phyloP scores from a whole-genome alignment of 164 flowering plant species.

The Pachysandra terminalis region DNA sequence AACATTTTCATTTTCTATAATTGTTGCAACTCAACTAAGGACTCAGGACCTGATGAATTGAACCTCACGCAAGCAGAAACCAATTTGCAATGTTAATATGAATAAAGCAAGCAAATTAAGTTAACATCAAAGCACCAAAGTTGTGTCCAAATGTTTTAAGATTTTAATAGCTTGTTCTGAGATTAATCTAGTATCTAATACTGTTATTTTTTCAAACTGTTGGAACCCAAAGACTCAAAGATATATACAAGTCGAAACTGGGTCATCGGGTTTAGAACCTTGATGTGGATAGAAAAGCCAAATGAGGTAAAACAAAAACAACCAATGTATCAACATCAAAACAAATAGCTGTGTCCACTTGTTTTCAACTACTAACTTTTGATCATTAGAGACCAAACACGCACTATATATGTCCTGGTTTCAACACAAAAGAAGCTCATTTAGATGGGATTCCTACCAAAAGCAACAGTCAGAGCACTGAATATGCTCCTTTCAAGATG shows the following conservation, averaged over 20 bases:
- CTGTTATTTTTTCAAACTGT: background rate
- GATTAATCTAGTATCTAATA: no score
- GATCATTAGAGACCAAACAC: slow-evolving; percentile 8
- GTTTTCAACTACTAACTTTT: slow-evolving; percentile 9
- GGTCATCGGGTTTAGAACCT: slow-evolving; percentile 7
- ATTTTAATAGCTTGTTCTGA: no score
- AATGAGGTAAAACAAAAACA: slow-evolving; percentile 11
- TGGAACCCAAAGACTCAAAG: background rate
- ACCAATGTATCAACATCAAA: slow-evolving; percentile 11
- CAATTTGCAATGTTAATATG: no score
- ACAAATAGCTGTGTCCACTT: slow-evolving; percentile 19
- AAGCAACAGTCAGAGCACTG: slow-evolving; percentile 4
- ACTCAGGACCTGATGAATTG: no score
- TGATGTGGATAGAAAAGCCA: slow-evolving; percentile 9
- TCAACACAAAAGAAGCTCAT: background rate
- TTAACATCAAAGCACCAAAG: no score
- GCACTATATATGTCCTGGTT: slow-evolving; percentile 4
- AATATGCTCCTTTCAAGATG: slow-evolving; percentile 8
- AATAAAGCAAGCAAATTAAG: no score
- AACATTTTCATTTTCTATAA: no score
- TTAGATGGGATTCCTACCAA: no score
- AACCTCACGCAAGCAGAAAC: no score
- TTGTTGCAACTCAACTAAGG: no score
- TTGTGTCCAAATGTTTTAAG: no score
- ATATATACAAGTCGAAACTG: no score